Percentiles rank a stretch among this genome's conserved stretches.
Evolutionary conservation across 495 filamentous ascomycete genomes (phyloP).

Genomic region (Neurospora sp.): DNA sequence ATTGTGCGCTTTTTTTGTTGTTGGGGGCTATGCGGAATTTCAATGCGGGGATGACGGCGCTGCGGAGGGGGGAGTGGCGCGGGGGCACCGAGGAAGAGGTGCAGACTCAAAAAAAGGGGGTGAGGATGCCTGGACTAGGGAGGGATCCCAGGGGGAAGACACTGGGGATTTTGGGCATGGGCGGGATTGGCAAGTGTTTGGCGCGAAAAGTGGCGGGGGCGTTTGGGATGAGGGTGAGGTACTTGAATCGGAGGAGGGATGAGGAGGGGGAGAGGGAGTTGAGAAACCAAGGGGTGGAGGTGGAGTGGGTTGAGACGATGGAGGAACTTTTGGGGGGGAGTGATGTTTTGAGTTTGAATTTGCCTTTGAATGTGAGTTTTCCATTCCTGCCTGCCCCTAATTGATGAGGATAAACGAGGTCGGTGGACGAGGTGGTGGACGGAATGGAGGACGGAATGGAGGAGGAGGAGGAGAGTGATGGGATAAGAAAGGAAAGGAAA

Average conservation of each 20-base stretch:
- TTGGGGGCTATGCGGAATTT: slow-evolving; percentile 67
- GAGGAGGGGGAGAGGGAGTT: slow-evolving; percentile 42
- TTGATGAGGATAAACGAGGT: too few species aligned
- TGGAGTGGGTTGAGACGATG: slow-evolving; percentile 51
- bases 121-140: slow-evolving; percentile 30
- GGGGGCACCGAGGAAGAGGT: slow-evolving; percentile 14
- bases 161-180: slow-evolving; percentile 80
- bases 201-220: slow-evolving; percentile 37
- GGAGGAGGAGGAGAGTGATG: not conserved
- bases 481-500: not conserved
- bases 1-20: slow-evolving; percentile 66
- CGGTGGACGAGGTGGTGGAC: too few species aligned
- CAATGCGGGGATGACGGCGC: slow-evolving; percentile 48
- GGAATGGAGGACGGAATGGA: too few species aligned
- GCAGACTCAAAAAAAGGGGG: too few species aligned
- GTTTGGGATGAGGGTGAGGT: slow-evolving; percentile 59
- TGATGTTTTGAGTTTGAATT: slow-evolving; percentile 68
- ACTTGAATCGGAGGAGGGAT: slow-evolving; percentile 50
- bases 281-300: slow-evolving; percentile 54
- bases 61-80: slow-evolving; percentile 50
- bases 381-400: too few species aligned
- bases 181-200: slow-evolving; percentile 61
- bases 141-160: slow-evolving; percentile 63
- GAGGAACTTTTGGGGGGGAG: slow-evolving; percentile 54
- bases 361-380: slow-evolving; percentile 56